A percentile compares a stretch with the other conserved stretches of the same genome.
Evolutionary conservation across 1,284 basidiomycete species (phyloP).

Genomic region (Schizopora paradoxa): DNA sequence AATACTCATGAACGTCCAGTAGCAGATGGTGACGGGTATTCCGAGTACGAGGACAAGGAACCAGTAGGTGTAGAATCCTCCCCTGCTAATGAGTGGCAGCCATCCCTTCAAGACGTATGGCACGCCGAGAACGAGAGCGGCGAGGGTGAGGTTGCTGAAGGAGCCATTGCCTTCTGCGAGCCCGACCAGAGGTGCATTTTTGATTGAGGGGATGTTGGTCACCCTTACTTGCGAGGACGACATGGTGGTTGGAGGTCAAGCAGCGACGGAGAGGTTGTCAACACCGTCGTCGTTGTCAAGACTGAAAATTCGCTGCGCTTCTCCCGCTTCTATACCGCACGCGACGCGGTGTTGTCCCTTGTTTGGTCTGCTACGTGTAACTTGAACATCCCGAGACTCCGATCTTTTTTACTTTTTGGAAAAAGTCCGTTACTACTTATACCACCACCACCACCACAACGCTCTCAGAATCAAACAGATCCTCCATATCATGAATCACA

Average conservation of each 20-base stretch:
- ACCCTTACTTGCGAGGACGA: slow-evolving; percentile 46
- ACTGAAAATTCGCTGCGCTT: too few species aligned
- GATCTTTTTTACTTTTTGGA: too few species aligned
- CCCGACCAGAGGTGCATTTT: slow-evolving; percentile 77
- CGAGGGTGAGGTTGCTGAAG: slow-evolving; percentile 82
- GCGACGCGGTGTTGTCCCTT: too few species aligned
- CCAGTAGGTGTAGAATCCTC: slow-evolving; percentile 80
- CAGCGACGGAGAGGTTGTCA: too few species aligned
- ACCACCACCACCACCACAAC: too few species aligned
- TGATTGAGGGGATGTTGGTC: slow-evolving; percentile 63
- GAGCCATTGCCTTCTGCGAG: slow-evolving; percentile 84
- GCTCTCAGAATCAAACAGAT: too few species aligned
- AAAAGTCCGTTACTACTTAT: too few species aligned
- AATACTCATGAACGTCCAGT: slow-evolving; percentile 88
- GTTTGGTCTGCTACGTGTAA: too few species aligned
- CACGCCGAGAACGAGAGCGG: slow-evolving; percentile 66
- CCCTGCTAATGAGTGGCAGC: slow-evolving; percentile 71
- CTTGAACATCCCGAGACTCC: too few species aligned
- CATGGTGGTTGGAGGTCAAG: slow-evolving; percentile 30
- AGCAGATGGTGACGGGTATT: slow-evolving; percentile 74
- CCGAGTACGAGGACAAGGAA: slow-evolving; percentile 75
- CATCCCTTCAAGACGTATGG: slow-evolving; percentile 80
- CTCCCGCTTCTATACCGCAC: too few species aligned
- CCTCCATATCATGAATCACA: too few species aligned
- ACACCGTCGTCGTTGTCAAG: too few species aligned